These are phyloP conservation scores for Anacardium occidentale DNA, from an alignment of 345 rosid species.

Conservation along the genomic window DNA sequence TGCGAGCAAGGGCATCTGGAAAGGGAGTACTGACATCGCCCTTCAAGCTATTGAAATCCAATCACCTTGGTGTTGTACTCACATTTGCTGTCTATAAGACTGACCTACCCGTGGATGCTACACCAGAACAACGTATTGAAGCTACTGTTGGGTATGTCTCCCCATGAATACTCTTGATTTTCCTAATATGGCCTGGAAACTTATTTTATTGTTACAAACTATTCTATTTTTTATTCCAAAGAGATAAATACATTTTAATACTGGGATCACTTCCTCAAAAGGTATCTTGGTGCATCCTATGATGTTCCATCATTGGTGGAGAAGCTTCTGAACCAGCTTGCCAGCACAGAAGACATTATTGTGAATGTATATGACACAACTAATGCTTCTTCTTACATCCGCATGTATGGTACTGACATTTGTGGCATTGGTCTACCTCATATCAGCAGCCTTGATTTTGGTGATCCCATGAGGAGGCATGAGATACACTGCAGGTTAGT, in stretches of 20 bases:
- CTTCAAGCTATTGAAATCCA: conserved; percentile 86
- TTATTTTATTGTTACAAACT: background rate
- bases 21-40: conserved; percentile 97
- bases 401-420: conserved; percentile 80
- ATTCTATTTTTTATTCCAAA: background rate
- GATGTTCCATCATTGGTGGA: conserved; percentile 95
- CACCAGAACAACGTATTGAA: conserved; percentile 65
- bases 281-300: conserved; percentile 95
- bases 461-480: conserved; percentile 86
- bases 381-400: conserved; percentile 56
- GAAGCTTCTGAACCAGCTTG: conserved; percentile 93
- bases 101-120: conserved; percentile 64
- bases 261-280: conserved; percentile 29
- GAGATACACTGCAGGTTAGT: conserved; percentile 95
- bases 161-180: conserved; percentile 15
- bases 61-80: conserved; percentile 87
- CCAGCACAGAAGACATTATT: conserved; percentile 81
- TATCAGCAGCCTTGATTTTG: conserved; percentile 76
- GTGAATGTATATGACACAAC: conserved; percentile 93
- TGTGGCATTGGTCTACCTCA: conserved; percentile 59
- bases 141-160: conserved; percentile 73
- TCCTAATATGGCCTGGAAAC: conserved; percentile 2
- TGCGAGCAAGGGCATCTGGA: conserved; percentile 90
- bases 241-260: conserved; percentile 9
- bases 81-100: conserved; percentile 85